Percentiles rank a stretch among this genome's conserved stretches.
Conservation (phyloP, 192 early-diverging fungal genomes). For the Coemansia sp. region DNA sequence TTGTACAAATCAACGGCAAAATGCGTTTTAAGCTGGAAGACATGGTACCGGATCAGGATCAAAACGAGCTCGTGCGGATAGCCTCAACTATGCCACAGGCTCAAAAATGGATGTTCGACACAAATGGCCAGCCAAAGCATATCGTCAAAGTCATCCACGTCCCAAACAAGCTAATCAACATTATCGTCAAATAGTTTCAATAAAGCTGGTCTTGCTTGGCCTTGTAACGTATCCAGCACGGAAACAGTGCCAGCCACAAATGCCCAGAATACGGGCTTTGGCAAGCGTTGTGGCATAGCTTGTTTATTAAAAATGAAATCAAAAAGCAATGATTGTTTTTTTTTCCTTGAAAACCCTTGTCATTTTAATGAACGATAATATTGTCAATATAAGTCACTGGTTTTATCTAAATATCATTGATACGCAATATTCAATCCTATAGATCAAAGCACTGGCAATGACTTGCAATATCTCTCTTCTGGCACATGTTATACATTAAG, state of each 20-base stretch:
- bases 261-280: neutral
- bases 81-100: slow-evolving; percentile 48
- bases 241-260: neutral
- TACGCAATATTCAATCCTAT: too few species aligned
- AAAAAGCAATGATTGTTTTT: neutral
- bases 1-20: slow-evolving; percentile 74
- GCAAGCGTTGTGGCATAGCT: neutral
- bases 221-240: slow-evolving; percentile 6
- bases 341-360: neutral
- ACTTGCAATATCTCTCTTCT: too few species aligned
- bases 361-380: too few species aligned
- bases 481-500: too few species aligned
- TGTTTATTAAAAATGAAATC: slow-evolving; percentile 1
- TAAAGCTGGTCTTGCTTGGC: slow-evolving; percentile 14
- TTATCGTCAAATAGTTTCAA: slow-evolving; percentile 52
- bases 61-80: slow-evolving; percentile 43
- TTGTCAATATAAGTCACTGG: too few species aligned
- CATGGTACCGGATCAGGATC: slow-evolving; percentile 22
- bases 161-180: slow-evolving; percentile 69
- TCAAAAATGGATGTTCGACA: slow-evolving; percentile 60
- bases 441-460: too few species aligned
- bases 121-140: slow-evolving; percentile 1
- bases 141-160: slow-evolving; percentile 65
- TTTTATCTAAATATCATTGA: too few species aligned
- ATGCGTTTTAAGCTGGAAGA: slow-evolving; percentile 62